A percentile compares a stretch with the other conserved stretches of the same genome.
Evolutionary conservation across 768 basidiomycete genomes (phyloP).

Genomic region (Termitomyces sp.): DNA sequence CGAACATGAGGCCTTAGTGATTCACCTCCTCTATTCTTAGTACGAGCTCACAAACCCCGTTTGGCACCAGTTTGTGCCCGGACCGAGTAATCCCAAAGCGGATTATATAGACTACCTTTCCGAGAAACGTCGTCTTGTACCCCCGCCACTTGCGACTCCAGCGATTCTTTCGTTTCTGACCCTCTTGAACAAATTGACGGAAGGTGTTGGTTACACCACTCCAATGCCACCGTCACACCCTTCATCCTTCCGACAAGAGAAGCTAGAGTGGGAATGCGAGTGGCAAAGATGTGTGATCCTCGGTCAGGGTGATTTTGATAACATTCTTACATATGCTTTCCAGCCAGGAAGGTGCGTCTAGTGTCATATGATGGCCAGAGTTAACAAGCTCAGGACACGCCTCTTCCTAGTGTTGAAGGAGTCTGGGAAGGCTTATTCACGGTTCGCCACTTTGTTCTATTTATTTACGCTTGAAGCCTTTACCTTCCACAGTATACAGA

Average conservation of each 20-base stretch:
- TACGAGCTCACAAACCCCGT: slow-evolving; percentile 54
- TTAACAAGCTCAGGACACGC: background rate
- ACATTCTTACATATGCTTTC: slow-evolving; percentile 43
- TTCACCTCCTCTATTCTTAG: slow-evolving; percentile 30
- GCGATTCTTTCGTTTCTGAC: slow-evolving; percentile 71
- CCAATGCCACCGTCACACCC: slow-evolving; percentile 30
- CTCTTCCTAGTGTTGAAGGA: slow-evolving; percentile 54
- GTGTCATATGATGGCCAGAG: background rate
- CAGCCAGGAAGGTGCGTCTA: slow-evolving; percentile 49
- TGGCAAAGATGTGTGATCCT: slow-evolving; percentile 56
- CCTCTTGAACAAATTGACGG: slow-evolving; percentile 37
- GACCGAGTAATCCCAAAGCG: slow-evolving; percentile 17
- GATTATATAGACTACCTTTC: slow-evolving; percentile 39
- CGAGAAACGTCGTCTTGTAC: slow-evolving; percentile 39
- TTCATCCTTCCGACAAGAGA: slow-evolving; percentile 23
- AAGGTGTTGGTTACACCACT: slow-evolving; percentile 24
- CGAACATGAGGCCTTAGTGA: background rate
- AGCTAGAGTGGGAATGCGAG: slow-evolving; percentile 65
- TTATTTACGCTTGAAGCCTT: background rate
- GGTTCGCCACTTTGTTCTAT: slow-evolving; percentile 33
- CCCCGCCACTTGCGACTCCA: slow-evolving; percentile 63
- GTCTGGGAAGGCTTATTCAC: slow-evolving; percentile 80
- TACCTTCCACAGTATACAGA: slow-evolving; percentile 59
- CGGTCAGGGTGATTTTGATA: slow-evolving; percentile 25
- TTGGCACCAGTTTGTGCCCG: slow-evolving; percentile 56